A percentile compares a stretch with the other conserved stretches of the same genome.
Evolutionary conservation across 1,284 basidiomycete genomes (phyloP).

Genomic region (Apiotrichum gamsii): DNA sequence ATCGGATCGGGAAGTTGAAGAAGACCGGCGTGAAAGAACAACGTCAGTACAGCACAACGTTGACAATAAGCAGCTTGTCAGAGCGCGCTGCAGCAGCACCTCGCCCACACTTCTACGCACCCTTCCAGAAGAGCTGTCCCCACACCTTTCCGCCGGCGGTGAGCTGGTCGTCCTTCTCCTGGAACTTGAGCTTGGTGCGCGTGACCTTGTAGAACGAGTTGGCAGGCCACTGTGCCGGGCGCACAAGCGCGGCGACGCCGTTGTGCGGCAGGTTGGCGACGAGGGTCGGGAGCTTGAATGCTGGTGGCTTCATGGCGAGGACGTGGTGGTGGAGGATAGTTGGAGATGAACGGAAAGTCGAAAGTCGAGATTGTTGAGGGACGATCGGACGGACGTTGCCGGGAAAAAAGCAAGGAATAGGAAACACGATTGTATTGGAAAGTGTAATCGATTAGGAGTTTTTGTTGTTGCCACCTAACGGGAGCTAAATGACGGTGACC

Average conservation of each 20-base stretch:
- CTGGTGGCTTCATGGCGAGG: conserved; percentile 8
- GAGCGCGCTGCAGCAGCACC: too few relatives aligned
- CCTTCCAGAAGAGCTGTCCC: conserved; percentile 33
- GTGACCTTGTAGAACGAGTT: conserved; percentile 36
- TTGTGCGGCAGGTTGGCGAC: conserved; percentile 27
- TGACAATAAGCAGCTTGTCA: too few relatives aligned
- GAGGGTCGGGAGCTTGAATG: conserved; percentile 25
- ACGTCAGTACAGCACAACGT: too few relatives aligned
- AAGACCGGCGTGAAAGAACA: too few relatives aligned
- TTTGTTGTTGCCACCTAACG: too few relatives aligned
- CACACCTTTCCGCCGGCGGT: conserved; percentile 27
- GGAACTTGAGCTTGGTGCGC: conserved; percentile 27
- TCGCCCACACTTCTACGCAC: too few relatives aligned
- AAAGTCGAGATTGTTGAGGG: neutral
- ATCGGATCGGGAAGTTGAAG: too few relatives aligned
- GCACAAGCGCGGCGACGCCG: conserved; percentile 25
- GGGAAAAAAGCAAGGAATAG: neutral
- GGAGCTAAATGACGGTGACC: neutral
- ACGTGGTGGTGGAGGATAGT: neutral
- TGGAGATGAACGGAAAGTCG: neutral
- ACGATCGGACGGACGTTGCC: too few relatives aligned
- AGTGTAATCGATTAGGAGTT: neutral
- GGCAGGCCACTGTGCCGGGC: conserved; percentile 21
- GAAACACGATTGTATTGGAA: too few relatives aligned
- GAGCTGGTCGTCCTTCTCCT: conserved; percentile 8